A percentile compares a stretch with the other conserved stretches of the same genome.
phyloP scores from a whole-genome alignment of 345 rosid species.

The Arabidopsis arenosa region DNA sequence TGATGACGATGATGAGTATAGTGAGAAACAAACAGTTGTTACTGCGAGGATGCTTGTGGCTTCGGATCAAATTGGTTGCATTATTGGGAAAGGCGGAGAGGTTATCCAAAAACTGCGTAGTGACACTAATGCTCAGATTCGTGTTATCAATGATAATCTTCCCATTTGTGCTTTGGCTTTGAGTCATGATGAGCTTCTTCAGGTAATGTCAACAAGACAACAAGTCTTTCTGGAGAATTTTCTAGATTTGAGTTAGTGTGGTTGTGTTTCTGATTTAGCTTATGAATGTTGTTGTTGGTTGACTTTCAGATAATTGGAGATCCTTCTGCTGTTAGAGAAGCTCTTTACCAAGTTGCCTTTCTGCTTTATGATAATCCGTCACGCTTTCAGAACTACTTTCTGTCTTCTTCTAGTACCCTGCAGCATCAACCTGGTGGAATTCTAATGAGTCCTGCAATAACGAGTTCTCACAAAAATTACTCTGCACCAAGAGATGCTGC shows the following conservation, averaged over 20 bases:
- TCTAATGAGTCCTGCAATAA: slow-evolving; percentile 54
- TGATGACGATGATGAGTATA: slow-evolving; percentile 53
- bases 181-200: slow-evolving; percentile 69
- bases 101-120: slow-evolving; percentile 61
- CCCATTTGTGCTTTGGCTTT: slow-evolving; percentile 63
- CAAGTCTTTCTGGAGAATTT: slow-evolving; percentile 1
- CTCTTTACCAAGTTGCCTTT: slow-evolving; percentile 58
- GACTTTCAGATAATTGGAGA: slow-evolving; percentile 62
- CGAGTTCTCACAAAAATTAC: slow-evolving; percentile 59
- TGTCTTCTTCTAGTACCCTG: slow-evolving; percentile 49
- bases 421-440: slow-evolving; percentile 52
- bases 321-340: slow-evolving; percentile 55
- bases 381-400: slow-evolving; percentile 61
- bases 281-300: slow-evolving; percentile 27
- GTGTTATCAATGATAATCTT: slow-evolving; percentile 60
- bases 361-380: slow-evolving; percentile 75
- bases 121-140: slow-evolving; percentile 65
- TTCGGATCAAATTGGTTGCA: slow-evolving; percentile 76
- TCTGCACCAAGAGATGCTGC: slow-evolving; percentile 54
- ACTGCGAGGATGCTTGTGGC: slow-evolving; percentile 65
- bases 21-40: slow-evolving; percentile 51
- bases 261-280: slow-evolving; percentile 10
- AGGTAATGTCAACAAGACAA: slow-evolving; percentile 49
- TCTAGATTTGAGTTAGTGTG: slow-evolving; percentile 7
- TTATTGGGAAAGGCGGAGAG: slow-evolving; percentile 76